A percentile compares a stretch with the other conserved stretches of the same genome.
Conservation (phyloP, 441 rosid genomes). For the Metrosideros polymorpha region DNA sequence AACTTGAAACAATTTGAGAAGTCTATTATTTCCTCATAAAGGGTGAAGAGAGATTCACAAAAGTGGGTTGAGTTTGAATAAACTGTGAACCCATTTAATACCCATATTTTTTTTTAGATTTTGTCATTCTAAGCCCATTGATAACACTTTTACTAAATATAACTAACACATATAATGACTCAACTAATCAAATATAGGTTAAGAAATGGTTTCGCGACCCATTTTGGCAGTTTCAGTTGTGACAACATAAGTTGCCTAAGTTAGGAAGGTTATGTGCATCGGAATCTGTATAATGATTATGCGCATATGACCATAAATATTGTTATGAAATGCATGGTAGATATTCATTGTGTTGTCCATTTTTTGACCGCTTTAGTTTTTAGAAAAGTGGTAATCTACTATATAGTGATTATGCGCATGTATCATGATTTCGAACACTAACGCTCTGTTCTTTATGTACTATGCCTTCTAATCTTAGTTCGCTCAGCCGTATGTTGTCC, state of each 20-base stretch:
- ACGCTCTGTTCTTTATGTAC: not conserved
- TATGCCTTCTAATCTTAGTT: not conserved
- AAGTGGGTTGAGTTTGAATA: too few species aligned
- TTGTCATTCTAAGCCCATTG: too few species aligned
- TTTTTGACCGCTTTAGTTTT: not conserved
- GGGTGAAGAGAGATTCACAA: too few species aligned
- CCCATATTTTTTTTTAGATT: too few species aligned
- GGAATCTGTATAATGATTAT: not conserved
- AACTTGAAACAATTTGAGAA: too few species aligned
- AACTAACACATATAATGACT: too few species aligned
- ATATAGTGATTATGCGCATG: not conserved
- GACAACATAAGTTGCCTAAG: not conserved
- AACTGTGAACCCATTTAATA: too few species aligned
- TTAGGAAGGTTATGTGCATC: not conserved
- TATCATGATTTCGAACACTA: not conserved
- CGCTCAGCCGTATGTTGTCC: not conserved
- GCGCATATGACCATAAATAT: not conserved
- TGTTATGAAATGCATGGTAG: not conserved
- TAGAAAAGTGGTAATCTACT: not conserved
- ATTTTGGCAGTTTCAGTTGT: too few species aligned
- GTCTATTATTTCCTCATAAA: too few species aligned
- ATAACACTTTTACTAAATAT: too few species aligned
- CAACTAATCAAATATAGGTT: too few species aligned
- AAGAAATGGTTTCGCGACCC: too few species aligned
- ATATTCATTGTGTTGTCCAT: not conserved